Conservation (phyloP, 768 basidiomycete species). For the Leccinellum albellum region DNA sequence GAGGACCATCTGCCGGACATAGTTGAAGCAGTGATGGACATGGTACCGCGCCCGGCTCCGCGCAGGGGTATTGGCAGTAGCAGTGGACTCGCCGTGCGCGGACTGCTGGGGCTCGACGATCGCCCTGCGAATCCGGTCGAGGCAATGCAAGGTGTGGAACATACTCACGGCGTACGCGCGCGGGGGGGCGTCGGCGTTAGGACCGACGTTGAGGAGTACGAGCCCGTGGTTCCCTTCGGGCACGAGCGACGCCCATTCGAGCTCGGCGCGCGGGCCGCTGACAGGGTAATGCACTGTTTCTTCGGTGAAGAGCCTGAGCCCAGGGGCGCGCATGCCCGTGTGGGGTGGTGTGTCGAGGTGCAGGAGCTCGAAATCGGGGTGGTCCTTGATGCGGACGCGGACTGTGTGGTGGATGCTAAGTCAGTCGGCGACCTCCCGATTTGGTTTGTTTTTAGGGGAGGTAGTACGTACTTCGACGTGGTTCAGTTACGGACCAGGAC, state of each 20-base stretch:
- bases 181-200: conserved; percentile 16
- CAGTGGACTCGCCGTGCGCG: background rate
- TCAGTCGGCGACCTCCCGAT: background rate
- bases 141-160: conserved; percentile 40
- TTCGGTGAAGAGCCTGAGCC: conserved; percentile 17
- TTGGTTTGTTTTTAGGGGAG: background rate
- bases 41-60: conserved; percentile 5
- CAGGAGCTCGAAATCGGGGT: conserved; percentile 10
- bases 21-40: conserved; percentile 38
- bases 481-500: background rate
- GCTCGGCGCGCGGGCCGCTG: conserved; percentile 21
- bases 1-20: conserved; percentile 36
- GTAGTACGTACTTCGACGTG: conserved; percentile 13
- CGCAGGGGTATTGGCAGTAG: background rate
- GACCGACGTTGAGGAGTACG: conserved; percentile 9
- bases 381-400: conserved; percentile 9
- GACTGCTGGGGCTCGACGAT: conserved; percentile 10
- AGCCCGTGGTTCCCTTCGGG: conserved; percentile 18
- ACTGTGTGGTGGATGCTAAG: conserved; percentile 6
- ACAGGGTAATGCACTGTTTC: conserved; percentile 24
- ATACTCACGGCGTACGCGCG: conserved; percentile 35
- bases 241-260: conserved; percentile 25
- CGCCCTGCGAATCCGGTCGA: conserved; percentile 34
- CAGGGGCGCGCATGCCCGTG: background rate
- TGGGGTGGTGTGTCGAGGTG: conserved; percentile 11